Evolutionary conservation across 2,329 filamentous ascomycete genomes (phyloP).

Genomic region (Colletotrichum falcatum): DNA sequence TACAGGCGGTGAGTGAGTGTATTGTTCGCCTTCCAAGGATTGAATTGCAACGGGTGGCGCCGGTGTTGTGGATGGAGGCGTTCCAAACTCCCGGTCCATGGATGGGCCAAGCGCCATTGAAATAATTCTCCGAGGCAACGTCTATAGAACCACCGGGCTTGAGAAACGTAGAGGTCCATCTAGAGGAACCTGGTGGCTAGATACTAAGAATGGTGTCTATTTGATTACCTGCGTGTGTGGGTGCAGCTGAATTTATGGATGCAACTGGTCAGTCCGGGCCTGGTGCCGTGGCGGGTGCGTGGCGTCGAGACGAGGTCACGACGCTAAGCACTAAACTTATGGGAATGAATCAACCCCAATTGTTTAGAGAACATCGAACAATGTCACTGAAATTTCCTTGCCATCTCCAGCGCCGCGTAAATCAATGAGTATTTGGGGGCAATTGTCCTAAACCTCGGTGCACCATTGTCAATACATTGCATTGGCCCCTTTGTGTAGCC

Average conservation of each 20-base stretch:
- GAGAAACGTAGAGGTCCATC: not conserved
- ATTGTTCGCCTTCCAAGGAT: not conserved
- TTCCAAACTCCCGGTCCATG: constrained; percentile 10
- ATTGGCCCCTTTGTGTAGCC: not conserved
- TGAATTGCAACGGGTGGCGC: not conserved
- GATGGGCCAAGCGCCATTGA: constrained; percentile 25
- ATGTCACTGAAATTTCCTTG: not conserved
- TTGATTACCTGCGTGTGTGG: not conserved
- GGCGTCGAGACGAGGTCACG: not conserved
- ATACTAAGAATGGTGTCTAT: not conserved
- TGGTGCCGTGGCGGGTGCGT: not conserved
- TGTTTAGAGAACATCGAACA: not conserved
- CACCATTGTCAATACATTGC: not conserved
- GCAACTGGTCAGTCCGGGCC: not conserved
- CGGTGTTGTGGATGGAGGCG: not conserved
- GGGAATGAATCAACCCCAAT: constrained; percentile 16
- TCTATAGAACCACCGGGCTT: not conserved
- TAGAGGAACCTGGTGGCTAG: not conserved
- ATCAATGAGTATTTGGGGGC: not conserved
- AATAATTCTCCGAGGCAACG: constrained; percentile 35
- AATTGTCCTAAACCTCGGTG: not conserved
- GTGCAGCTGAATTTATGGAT: not conserved
- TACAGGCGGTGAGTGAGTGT: constrained; percentile 3
- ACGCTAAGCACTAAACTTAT: not conserved
- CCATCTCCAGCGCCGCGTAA: not conserved